phyloP scores from a whole-genome alignment of 805 yeast species.

The Cyberlindnera euphorbiiphila region DNA sequence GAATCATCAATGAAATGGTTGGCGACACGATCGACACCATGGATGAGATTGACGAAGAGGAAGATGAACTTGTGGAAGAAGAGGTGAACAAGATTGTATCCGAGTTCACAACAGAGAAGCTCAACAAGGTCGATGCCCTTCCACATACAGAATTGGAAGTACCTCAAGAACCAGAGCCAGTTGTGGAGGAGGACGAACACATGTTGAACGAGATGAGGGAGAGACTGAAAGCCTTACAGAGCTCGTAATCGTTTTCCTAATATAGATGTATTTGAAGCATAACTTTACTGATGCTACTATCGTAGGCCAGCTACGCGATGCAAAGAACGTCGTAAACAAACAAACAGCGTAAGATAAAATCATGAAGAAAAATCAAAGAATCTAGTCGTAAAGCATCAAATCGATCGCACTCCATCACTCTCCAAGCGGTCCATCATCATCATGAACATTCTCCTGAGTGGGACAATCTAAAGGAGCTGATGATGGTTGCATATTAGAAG shows the following conservation, averaged over 20 bases:
- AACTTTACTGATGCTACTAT: conserved; percentile 4
- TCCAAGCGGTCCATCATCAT: too few relatives aligned
- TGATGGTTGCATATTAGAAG: too few relatives aligned
- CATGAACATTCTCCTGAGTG: too few relatives aligned
- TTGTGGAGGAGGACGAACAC: conserved; percentile 68
- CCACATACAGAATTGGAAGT: conserved; percentile 28
- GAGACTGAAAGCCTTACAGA: conserved; percentile 78
- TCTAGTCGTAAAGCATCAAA: too few relatives aligned
- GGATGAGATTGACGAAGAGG: conserved; percentile 61
- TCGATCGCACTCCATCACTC: too few relatives aligned
- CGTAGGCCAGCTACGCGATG: too few relatives aligned
- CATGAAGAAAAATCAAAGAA: too few relatives aligned
- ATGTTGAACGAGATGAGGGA: conserved; percentile 85
- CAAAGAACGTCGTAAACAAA: too few relatives aligned
- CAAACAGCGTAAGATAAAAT: too few relatives aligned
- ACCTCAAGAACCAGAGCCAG: conserved; percentile 30
- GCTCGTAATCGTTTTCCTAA: conserved; percentile 26
- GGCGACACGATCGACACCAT: conserved; percentile 78
- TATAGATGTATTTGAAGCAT: not conserved
- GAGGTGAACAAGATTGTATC: conserved; percentile 61
- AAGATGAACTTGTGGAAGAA: conserved; percentile 61
- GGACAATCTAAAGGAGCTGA: too few relatives aligned
- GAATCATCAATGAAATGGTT: conserved; percentile 91
- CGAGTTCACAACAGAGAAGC: conserved; percentile 41
- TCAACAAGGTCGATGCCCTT: conserved; percentile 33